phyloP scores from a whole-genome alignment of 129 eudicot genomes.

The Chrysanthemum lavandulifolium region DNA sequence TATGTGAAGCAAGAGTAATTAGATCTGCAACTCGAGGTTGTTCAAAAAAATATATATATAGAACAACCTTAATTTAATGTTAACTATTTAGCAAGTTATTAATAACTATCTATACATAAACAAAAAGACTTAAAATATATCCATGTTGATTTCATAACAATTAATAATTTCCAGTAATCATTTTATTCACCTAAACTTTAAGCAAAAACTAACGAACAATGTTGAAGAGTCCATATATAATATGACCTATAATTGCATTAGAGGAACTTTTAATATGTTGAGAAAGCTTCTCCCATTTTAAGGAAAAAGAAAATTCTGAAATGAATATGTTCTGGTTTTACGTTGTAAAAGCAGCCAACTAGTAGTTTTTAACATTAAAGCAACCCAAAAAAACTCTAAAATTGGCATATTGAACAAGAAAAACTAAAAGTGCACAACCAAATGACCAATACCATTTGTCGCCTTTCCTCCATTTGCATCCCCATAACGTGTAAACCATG shows the following conservation, averaged over 20 bases:
- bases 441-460: constrained; percentile 24
- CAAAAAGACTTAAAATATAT: too few species aligned
- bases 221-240: background rate
- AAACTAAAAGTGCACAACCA: constrained; percentile 22
- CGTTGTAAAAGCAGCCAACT: constrained; percentile 9
- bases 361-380: constrained; percentile 20
- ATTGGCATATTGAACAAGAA: constrained; percentile 20
- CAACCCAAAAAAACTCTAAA: constrained; percentile 25
- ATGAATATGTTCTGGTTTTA: constrained; percentile 2
- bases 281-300: background rate
- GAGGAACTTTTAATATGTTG: background rate
- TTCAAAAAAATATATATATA: too few species aligned
- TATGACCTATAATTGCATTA: background rate
- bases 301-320: too few species aligned
- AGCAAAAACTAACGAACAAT: background rate
- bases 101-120: too few species aligned
- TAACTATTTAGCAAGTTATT: too few species aligned
- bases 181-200: background rate
- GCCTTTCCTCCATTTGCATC: constrained; percentile 28
- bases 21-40: too few species aligned
- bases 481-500: constrained; percentile 18
- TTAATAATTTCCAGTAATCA: too few species aligned
- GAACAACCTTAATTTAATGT: too few species aligned
- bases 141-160: too few species aligned
- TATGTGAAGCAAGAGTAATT: too few species aligned